These are phyloP conservation scores for Tetradesmus obliquus DNA, from an alignment of 139 green algal species.

Conservation along the genomic window DNA sequence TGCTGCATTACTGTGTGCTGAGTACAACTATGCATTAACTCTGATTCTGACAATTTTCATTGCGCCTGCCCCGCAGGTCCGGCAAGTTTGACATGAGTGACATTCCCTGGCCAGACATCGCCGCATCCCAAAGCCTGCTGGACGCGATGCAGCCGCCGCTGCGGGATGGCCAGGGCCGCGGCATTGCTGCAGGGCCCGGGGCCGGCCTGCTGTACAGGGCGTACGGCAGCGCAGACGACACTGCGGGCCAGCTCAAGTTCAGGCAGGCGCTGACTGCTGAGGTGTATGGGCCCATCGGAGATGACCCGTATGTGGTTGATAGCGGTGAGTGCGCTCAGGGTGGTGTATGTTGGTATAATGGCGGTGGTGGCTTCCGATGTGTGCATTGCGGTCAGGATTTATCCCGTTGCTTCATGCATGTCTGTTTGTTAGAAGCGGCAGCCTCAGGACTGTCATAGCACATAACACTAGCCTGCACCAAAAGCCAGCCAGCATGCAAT, in stretches of 20 bases:
- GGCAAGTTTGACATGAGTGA: neutral
- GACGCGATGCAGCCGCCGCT: constrained; percentile 1
- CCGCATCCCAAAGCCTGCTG: neutral
- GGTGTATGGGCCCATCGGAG: neutral
- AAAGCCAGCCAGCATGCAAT: no score
- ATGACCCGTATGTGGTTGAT: neutral
- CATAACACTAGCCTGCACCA: no score
- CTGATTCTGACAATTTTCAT: neutral
- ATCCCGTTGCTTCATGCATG: no score
- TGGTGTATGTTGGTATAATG: no score
- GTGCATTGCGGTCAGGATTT: no score
- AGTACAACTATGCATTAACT: no score
- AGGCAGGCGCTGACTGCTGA: neutral
- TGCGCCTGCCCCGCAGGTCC: neutral
- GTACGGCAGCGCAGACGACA: constrained; percentile 5
- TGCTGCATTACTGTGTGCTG: no score
- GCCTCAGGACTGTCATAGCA: no score
- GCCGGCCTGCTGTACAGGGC: constrained; percentile 4
- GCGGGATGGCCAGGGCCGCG: neutral
- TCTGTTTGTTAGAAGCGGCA: no score
- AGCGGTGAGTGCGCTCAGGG: neutral
- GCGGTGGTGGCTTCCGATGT: no score
- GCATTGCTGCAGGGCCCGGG: neutral
- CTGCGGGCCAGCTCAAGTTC: neutral
- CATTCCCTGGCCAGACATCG: neutral